Conservation (phyloP, 2,329 filamentous ascomycete species). For the Cladosporium oxysporum region DNA sequence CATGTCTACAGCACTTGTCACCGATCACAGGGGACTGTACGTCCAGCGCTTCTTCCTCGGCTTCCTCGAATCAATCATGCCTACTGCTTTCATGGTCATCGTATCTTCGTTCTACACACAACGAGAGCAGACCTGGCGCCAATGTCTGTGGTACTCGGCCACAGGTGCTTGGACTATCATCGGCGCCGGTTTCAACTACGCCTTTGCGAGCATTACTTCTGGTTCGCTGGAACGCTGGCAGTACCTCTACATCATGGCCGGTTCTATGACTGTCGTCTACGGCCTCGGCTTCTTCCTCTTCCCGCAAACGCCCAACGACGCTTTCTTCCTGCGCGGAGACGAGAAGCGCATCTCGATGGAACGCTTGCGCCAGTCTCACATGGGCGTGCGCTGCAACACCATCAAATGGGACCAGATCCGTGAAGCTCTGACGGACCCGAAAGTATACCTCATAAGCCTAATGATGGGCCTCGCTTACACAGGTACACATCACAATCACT, state of each 20-base stretch:
- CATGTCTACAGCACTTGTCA: slow-evolving; percentile 53
- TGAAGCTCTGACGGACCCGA: slow-evolving; percentile 59
- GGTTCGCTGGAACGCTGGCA: slow-evolving; percentile 20
- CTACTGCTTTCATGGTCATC: slow-evolving; percentile 59
- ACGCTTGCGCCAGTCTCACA: slow-evolving; percentile 57
- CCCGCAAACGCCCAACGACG: slow-evolving; percentile 58
- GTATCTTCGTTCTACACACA: slow-evolving; percentile 46
- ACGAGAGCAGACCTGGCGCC: slow-evolving; percentile 40
- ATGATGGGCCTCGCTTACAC: slow-evolving; percentile 53
- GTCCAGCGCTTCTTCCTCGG: slow-evolving; percentile 59
- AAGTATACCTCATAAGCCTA: slow-evolving; percentile 32
- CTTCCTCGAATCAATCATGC: slow-evolving; percentile 57
- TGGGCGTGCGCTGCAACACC: slow-evolving; percentile 58
- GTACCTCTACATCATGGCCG: slow-evolving; percentile 46
- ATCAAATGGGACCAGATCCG: slow-evolving; percentile 57
- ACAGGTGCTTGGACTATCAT: slow-evolving; percentile 41
- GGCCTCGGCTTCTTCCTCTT: slow-evolving; percentile 59
- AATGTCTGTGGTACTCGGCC: slow-evolving; percentile 33
- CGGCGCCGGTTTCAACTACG: slow-evolving; percentile 49
- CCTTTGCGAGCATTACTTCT: slow-evolving; percentile 51
- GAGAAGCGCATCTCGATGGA: slow-evolving; percentile 56
- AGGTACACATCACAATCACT: background rate
- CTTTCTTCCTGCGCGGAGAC: slow-evolving; percentile 51
- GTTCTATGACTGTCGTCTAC: slow-evolving; percentile 59
- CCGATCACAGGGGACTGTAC: slow-evolving; percentile 40